Conservation (phyloP, 164 flowering plant genomes). For the Kingdonia uniflora region DNA sequence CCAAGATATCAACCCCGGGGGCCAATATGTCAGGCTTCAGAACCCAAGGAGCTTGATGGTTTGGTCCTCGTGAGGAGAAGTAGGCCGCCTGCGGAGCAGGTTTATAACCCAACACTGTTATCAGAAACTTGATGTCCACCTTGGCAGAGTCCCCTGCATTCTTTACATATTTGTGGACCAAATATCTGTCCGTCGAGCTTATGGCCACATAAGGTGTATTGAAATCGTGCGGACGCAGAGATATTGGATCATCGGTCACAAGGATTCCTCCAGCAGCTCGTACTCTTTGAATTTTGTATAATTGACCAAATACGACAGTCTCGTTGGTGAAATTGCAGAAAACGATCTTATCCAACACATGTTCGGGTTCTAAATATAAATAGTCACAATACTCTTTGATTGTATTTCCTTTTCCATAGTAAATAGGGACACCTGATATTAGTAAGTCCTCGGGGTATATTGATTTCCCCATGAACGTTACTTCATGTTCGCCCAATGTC, state of each 20-base stretch:
- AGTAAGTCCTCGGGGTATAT: slow-evolving; percentile 4
- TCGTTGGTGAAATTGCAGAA: slow-evolving; percentile 14
- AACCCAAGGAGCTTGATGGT: background rate
- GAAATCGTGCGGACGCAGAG: slow-evolving; percentile 10
- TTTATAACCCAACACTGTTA: slow-evolving; percentile 13
- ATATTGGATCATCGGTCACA: slow-evolving; percentile 8
- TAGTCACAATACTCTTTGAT: slow-evolving; percentile 6
- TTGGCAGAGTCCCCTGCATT: background rate
- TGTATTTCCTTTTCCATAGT: slow-evolving; percentile 10
- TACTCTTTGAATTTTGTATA: slow-evolving; percentile 6
- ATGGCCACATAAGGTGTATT: slow-evolving; percentile 16
- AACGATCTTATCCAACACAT: slow-evolving; percentile 12
- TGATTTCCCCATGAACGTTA: slow-evolving; percentile 8
- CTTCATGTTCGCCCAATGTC: slow-evolving; percentile 12
- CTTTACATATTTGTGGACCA: slow-evolving; percentile 12
- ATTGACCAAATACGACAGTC: background rate
- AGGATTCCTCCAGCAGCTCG: slow-evolving; percentile 24
- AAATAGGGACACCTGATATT: slow-evolving; percentile 6
- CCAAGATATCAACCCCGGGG: slow-evolving; percentile 14
- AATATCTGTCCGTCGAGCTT: slow-evolving; percentile 10
- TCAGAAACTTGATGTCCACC: slow-evolving; percentile 12
- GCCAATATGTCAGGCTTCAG: slow-evolving; percentile 10
- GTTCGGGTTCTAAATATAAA: background rate
- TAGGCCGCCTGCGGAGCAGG: slow-evolving; percentile 22
- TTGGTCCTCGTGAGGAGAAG: slow-evolving; percentile 23